Conservation (phyloP, 176 grass and related monocot genomes). For the Carex scoparia region DNA sequence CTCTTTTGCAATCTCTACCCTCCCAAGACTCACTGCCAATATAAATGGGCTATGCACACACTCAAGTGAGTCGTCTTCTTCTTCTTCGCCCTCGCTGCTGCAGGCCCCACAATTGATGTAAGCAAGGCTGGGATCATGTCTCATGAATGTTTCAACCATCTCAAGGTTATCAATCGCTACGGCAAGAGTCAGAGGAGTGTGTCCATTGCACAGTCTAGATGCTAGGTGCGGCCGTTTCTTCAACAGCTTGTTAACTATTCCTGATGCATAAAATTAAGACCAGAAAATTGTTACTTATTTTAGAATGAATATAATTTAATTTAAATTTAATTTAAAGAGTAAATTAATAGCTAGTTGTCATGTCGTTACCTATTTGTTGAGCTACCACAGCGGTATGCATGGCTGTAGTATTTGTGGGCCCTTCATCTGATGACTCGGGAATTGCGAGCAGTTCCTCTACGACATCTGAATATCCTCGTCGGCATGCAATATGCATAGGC, state of each 20-base stretch:
- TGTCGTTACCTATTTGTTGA: background rate
- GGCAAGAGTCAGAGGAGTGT: background rate
- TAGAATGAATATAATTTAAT: background rate
- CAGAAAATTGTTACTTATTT: background rate
- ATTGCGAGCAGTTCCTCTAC: background rate
- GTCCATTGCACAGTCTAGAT: background rate
- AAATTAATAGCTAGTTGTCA: background rate
- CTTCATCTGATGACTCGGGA: background rate
- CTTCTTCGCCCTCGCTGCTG: background rate
- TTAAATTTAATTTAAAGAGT: background rate
- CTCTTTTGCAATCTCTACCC: background rate
- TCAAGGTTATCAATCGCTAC: background rate
- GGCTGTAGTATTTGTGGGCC: background rate
- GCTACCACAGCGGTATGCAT: background rate
- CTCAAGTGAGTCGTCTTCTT: background rate
- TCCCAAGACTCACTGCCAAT: background rate
- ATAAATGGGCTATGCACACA: background rate
- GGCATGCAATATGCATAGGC: background rate
- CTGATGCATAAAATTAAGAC: background rate
- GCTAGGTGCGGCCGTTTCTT: background rate
- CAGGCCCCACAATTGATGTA: background rate
- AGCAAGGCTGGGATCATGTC: background rate
- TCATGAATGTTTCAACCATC: conserved; percentile 3
- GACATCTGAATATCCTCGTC: conserved; percentile 2
- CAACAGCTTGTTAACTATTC: background rate